These are phyloP conservation scores for Aspergillus bertholletiae DNA, from an alignment of 495 filamentous ascomycete species.

Conservation along the genomic window DNA sequence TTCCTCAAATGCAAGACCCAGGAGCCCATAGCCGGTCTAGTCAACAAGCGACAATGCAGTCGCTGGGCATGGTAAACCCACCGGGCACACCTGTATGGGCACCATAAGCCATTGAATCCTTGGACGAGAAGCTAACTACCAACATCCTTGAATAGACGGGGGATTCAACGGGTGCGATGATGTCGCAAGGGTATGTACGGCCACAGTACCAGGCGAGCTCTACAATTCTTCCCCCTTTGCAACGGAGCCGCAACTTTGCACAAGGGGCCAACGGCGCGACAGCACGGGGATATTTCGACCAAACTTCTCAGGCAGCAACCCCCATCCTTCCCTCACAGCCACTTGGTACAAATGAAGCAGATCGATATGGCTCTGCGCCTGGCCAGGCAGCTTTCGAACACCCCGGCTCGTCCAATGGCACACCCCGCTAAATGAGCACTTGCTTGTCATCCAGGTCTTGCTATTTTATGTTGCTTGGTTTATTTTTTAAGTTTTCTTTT, in stretches of 20 bases:
- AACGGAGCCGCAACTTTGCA: constrained; percentile 32
- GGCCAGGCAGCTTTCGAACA: constrained; percentile 29
- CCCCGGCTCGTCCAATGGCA: constrained; percentile 32
- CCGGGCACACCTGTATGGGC: constrained; percentile 43
- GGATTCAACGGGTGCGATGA: constrained; percentile 41
- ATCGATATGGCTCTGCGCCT: constrained; percentile 31
- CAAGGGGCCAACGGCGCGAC: constrained; percentile 29
- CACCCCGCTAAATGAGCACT: constrained; percentile 22
- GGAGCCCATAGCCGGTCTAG: constrained; percentile 31
- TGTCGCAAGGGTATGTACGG: constrained; percentile 38
- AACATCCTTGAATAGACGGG: constrained; percentile 32
- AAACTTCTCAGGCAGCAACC: constrained; percentile 31
- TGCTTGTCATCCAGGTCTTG: neutral
- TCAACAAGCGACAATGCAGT: constrained; percentile 41
- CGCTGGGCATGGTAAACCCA: constrained; percentile 39
- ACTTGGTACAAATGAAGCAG: constrained; percentile 28
- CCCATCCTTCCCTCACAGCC: constrained; percentile 40
- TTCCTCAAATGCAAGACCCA: constrained; percentile 40
- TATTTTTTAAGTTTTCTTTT: constrained; percentile 8
- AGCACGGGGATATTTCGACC: constrained; percentile 35
- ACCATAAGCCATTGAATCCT: constrained; percentile 23
- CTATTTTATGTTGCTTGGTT: constrained; percentile 6
- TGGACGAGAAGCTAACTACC: constrained; percentile 26
- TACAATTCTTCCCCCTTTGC: constrained; percentile 38
- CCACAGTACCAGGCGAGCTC: constrained; percentile 31